Conservation (phyloP, 148 eudicot genomes). For the Pouteria glomerata region DNA sequence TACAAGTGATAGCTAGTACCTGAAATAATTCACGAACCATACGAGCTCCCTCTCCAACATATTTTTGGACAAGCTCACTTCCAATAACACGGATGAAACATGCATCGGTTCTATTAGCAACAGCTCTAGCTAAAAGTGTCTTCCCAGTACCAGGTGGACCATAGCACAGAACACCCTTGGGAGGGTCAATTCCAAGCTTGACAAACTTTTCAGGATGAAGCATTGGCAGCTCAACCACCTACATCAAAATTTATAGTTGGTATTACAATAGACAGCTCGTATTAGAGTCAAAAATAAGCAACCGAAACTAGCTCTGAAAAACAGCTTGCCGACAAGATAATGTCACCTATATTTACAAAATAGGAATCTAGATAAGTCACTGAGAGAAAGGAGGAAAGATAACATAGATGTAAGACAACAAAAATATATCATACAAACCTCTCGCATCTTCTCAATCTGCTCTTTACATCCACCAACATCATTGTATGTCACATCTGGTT, state of each 20-base stretch:
- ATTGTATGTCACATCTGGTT: constrained; percentile 95
- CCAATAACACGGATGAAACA: constrained; percentile 98
- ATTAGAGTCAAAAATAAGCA: neutral
- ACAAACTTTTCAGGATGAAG: constrained; percentile 97
- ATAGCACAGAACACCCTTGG: constrained; percentile 94
- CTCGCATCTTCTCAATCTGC: constrained; percentile 97
- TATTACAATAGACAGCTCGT: neutral
- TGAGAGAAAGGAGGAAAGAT: constrained; percentile 4
- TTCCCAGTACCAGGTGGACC: constrained; percentile 99
- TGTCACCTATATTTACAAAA: neutral
- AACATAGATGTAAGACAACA: too few species aligned
- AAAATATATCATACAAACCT: constrained; percentile 37
- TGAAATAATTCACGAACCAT: constrained; percentile 98
- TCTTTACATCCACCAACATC: constrained; percentile 99
- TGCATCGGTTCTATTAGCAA: constrained; percentile 94
- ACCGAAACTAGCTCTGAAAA: neutral
- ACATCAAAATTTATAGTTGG: constrained; percentile 8
- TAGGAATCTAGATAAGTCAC: neutral
- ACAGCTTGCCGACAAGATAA: neutral
- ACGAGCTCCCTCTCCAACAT: constrained; percentile 95
- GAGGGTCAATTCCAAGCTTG: constrained; percentile 95
- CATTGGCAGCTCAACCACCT: constrained; percentile 99
- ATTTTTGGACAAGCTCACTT: constrained; percentile 92
- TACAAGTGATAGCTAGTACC: constrained; percentile 30
- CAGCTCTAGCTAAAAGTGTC: constrained; percentile 91